Percentiles rank a stretch among this genome's conserved stretches.
Evolutionary conservation across 2,329 filamentous ascomycete genomes (phyloP).

Genomic region (Colletotrichum destructivum): DNA sequence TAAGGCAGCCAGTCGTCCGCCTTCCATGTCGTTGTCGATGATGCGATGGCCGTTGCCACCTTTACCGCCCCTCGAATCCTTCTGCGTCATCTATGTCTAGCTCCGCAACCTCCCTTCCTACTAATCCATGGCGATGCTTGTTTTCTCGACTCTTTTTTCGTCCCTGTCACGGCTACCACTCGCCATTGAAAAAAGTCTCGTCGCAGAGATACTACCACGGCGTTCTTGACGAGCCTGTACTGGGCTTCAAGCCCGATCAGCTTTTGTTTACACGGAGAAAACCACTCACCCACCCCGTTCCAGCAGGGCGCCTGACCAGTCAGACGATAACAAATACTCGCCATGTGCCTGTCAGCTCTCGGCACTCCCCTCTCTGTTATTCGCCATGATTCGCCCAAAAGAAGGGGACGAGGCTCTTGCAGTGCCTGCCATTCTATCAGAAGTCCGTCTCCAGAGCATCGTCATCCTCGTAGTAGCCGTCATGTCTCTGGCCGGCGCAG

Average conservation of each 20-base stretch:
- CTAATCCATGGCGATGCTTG: not conserved
- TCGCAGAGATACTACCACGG: not conserved
- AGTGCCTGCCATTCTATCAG: slow-evolving; percentile 42
- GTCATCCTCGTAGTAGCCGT: slow-evolving; percentile 53
- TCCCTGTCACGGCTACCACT: not conserved
- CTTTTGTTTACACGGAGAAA: not conserved
- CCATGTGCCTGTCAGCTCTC: too few relatives aligned
- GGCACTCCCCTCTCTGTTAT: not conserved
- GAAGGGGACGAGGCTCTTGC: slow-evolving; percentile 38
- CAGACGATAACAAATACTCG: not conserved
- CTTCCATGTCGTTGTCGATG: not conserved
- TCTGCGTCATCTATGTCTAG: too few relatives aligned
- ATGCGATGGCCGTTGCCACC: not conserved
- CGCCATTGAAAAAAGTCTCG: not conserved
- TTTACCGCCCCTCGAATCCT: not conserved
- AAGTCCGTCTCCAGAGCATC: slow-evolving; percentile 47
- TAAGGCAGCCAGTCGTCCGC: not conserved
- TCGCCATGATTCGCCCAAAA: slow-evolving; percentile 1
- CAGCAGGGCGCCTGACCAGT: not conserved
- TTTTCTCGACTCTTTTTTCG: not conserved
- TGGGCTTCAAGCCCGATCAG: not conserved
- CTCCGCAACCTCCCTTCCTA: not conserved
- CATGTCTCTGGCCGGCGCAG: slow-evolving; percentile 53
- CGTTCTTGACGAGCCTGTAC: too few relatives aligned
- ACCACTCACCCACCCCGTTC: too few relatives aligned